phyloP scores from a whole-genome alignment of 73 alveolate species.

The Durusdinium trenchii region DNA sequence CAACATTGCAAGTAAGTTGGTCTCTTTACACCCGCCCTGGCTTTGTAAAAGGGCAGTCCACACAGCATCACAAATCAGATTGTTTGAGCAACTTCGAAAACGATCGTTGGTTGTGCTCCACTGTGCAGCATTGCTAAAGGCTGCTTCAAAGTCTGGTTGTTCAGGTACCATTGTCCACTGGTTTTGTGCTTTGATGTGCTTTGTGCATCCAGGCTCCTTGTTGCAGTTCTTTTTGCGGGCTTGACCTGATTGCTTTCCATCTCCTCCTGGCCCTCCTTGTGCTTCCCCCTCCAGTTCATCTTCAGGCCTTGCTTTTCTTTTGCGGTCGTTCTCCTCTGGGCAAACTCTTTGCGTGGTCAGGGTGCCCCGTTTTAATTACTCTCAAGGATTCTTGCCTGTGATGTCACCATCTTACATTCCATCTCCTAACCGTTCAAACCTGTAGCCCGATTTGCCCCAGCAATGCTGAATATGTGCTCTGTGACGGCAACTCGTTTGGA shows the following conservation, averaged over 20 bases:
- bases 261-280: neutral
- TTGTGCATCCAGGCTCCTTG: too few species aligned
- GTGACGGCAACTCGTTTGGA: neutral
- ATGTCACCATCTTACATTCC: neutral
- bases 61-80: too few species aligned
- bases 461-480: neutral
- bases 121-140: too few species aligned
- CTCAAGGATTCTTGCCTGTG: neutral
- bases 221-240: neutral
- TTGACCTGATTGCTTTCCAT: neutral
- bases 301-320: neutral
- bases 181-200: too few species aligned
- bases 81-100: too few species aligned
- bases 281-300: neutral
- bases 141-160: too few species aligned
- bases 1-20: too few species aligned
- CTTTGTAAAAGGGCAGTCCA: too few species aligned
- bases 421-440: neutral
- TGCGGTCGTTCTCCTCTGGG: too few species aligned
- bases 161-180: too few species aligned
- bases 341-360: neutral
- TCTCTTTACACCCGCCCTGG: too few species aligned
- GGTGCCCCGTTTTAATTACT: neutral
- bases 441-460: neutral
- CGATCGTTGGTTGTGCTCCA: too few species aligned